phyloP scores from a whole-genome alignment of 2,329 filamentous ascomycete genomes.

The Aspergillus sp. region DNA sequence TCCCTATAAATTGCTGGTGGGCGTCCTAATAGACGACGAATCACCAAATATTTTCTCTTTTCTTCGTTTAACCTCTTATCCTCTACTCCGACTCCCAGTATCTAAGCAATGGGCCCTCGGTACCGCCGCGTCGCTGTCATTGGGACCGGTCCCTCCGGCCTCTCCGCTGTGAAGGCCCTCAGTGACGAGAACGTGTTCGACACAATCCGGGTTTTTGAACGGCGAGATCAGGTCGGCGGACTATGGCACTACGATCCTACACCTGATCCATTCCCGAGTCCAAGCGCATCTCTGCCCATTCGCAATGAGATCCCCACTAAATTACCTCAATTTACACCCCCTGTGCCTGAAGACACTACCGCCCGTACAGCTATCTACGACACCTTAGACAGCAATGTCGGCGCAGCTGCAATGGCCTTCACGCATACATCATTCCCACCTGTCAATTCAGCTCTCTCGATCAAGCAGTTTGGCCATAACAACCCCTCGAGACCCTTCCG shows the following conservation, averaged over 20 bases:
- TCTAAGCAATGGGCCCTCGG: neutral
- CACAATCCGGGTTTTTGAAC: constrained; percentile 33
- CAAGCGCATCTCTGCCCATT: neutral
- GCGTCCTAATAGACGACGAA: neutral
- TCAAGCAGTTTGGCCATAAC: neutral
- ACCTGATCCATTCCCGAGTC: constrained; percentile 25
- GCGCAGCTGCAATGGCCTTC: constrained; percentile 26
- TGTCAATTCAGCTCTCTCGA: neutral
- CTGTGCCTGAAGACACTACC: constrained; percentile 18
- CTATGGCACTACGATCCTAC: constrained; percentile 31
- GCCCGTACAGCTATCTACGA: constrained; percentile 26
- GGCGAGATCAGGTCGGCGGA: constrained; percentile 30
- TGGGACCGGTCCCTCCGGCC: constrained; percentile 33
- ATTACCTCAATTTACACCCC: neutral
- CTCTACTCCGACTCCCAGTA: neutral
- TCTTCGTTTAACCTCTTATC: neutral
- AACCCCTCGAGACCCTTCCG: constrained; percentile 27
- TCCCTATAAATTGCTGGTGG: neutral
- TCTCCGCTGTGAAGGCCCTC: constrained; percentile 29
- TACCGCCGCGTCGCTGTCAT: neutral
- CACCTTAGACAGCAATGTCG: constrained; percentile 30
- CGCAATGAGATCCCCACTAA: neutral
- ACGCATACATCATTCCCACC: constrained; percentile 13
- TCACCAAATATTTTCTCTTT: neutral
- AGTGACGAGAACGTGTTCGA: constrained; percentile 32